A percentile compares a stretch with the other conserved stretches of the same genome.
These are phyloP conservation scores for Gynandropsis gynandra DNA, from an alignment of 345 rosid genomes.

Conservation along the genomic window DNA sequence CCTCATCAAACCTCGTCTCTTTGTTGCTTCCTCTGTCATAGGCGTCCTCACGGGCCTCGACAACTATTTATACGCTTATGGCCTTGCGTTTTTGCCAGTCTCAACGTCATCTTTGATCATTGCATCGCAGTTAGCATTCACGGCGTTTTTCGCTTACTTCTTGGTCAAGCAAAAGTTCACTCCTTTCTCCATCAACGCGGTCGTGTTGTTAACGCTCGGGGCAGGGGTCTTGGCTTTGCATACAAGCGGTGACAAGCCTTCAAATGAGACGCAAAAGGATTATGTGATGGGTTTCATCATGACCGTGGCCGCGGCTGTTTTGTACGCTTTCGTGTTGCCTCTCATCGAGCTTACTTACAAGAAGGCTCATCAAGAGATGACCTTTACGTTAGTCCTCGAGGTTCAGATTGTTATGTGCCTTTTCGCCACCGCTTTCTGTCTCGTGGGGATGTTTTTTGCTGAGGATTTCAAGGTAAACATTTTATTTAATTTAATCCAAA, in stretches of 20 bases:
- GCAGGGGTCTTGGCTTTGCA: constrained; percentile 44
- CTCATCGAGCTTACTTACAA: constrained; percentile 51
- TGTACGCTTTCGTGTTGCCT: constrained; percentile 63
- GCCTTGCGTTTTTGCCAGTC: no score
- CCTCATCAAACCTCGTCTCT: no score
- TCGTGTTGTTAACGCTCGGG: constrained; percentile 44
- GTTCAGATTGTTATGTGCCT: constrained; percentile 51
- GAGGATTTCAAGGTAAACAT: constrained; percentile 61
- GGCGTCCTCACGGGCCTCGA: no score
- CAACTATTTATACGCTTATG: no score
- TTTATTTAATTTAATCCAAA: no score
- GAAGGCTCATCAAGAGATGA: constrained; percentile 49
- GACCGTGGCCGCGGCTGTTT: constrained; percentile 45
- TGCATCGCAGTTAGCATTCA: no score
- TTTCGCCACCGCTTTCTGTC: constrained; percentile 46
- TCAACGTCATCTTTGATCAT: no score
- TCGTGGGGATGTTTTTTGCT: constrained; percentile 49
- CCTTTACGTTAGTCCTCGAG: constrained; percentile 59
- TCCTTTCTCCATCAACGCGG: constrained; percentile 47
- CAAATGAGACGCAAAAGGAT: constrained; percentile 30
- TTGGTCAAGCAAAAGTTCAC: constrained; percentile 69
- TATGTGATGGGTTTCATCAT: constrained; percentile 46
- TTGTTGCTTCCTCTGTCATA: no score
- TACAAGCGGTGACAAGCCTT: constrained; percentile 40
- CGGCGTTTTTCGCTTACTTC: constrained; percentile 51